Evolutionary conservation across 2,329 filamentous ascomycete species (phyloP).

Genomic region (Colletotrichum truncatum): DNA sequence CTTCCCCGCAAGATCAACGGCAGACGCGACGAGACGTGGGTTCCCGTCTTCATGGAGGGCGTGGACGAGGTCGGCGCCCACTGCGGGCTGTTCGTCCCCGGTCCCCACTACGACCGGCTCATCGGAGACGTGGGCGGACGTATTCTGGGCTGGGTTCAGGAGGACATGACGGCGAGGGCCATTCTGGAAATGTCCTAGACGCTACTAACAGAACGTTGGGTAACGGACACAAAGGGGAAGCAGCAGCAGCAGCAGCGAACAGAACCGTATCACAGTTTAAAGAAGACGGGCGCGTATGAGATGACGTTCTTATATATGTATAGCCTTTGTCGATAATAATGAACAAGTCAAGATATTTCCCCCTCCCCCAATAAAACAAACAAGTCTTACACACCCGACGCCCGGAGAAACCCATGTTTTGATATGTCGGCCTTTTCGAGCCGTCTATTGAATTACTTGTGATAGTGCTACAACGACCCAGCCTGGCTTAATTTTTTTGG

Average conservation of each 20-base stretch:
- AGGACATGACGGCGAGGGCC: slow-evolving; percentile 60
- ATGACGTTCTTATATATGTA: no score
- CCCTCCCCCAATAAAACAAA: no score
- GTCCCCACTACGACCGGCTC: slow-evolving; percentile 78
- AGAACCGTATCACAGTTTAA: no score
- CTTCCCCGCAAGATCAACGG: slow-evolving; percentile 67
- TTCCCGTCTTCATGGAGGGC: slow-evolving; percentile 81
- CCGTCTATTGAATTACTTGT: slow-evolving; percentile 27
- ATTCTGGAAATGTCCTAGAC: slow-evolving; percentile 40
- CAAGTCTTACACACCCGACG: neutral
- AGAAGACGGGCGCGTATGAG: no score
- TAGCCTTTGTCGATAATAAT: no score
- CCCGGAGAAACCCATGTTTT: neutral
- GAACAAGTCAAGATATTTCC: no score
- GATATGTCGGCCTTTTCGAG: slow-evolving; percentile 18
- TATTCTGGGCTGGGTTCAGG: slow-evolving; percentile 75
- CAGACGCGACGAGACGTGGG: slow-evolving; percentile 75
- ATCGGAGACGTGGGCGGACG: slow-evolving; percentile 77
- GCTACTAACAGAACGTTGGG: no score
- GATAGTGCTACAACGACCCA: slow-evolving; percentile 28
- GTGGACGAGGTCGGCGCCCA: slow-evolving; percentile 89
- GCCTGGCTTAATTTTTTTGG: slow-evolving; percentile 18
- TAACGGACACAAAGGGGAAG: neutral
- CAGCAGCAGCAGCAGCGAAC: neutral
- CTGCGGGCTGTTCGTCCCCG: slow-evolving; percentile 80